Percentiles rank a stretch among this genome's conserved stretches.
Conservation (phyloP, 371 early-diverging fungal species). For the Mucor circinelloides region DNA sequence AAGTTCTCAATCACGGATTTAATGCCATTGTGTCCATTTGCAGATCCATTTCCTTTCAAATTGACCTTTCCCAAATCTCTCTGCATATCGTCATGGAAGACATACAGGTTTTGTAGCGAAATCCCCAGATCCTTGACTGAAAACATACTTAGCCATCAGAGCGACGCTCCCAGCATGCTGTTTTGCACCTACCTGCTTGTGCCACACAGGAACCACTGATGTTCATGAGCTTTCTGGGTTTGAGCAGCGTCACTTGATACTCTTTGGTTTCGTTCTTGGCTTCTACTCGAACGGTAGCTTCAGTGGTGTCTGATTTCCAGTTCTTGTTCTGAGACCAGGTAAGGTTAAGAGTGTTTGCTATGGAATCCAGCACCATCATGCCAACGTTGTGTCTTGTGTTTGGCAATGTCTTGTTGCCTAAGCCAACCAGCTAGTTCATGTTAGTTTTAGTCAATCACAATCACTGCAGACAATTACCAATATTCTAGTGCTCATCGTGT, state of each 20-base stretch:
- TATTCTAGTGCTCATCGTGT: slow-evolving; percentile 1
- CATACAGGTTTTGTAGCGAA: slow-evolving; percentile 45
- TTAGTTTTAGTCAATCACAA: background rate
- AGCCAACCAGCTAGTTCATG: slow-evolving; percentile 61
- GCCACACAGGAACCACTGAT: slow-evolving; percentile 68
- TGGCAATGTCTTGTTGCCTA: slow-evolving; percentile 70
- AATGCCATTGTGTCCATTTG: slow-evolving; percentile 79
- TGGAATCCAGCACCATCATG: slow-evolving; percentile 68
- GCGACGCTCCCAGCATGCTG: background rate
- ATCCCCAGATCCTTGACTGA: slow-evolving; percentile 47
- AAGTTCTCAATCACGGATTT: slow-evolving; percentile 65
- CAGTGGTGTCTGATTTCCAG: slow-evolving; percentile 54
- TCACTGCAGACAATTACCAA: slow-evolving; percentile 7
- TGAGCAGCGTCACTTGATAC: slow-evolving; percentile 58
- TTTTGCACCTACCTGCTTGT: slow-evolving; percentile 64
- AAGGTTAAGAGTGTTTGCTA: slow-evolving; percentile 50
- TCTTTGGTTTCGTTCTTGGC: slow-evolving; percentile 21
- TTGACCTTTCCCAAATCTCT: slow-evolving; percentile 67
- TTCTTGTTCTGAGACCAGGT: slow-evolving; percentile 47
- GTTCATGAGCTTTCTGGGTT: slow-evolving; percentile 74
- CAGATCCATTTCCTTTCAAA: slow-evolving; percentile 61
- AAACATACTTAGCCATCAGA: background rate
- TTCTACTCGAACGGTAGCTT: slow-evolving; percentile 21
- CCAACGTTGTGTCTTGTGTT: slow-evolving; percentile 78
- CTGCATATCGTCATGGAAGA: slow-evolving; percentile 83